These are phyloP conservation scores for Linanthus parryae DNA, from an alignment of 148 eudicot species.

Conservation along the genomic window DNA sequence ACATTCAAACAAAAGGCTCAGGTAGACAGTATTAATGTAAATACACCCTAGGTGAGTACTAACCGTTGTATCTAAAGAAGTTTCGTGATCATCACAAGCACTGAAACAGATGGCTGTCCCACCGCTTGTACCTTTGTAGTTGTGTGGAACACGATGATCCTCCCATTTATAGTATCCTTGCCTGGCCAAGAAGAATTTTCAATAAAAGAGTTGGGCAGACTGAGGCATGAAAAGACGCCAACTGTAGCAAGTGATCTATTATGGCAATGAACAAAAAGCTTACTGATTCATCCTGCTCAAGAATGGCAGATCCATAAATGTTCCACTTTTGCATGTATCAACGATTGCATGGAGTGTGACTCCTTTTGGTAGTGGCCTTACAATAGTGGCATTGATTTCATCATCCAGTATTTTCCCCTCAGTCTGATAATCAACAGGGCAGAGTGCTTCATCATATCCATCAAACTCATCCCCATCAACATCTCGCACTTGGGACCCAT, in stretches of 20 bases:
- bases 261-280: neutral
- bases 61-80: conserved; percentile 29
- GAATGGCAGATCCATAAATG: conserved; percentile 38
- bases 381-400: conserved; percentile 34
- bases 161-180: conserved; percentile 30
- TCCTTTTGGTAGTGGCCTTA: conserved; percentile 36
- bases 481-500: conserved; percentile 27
- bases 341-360: conserved; percentile 38
- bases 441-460: conserved; percentile 33
- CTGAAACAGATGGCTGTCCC: conserved; percentile 33
- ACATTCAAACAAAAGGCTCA: too few species aligned
- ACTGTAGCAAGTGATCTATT: too few species aligned
- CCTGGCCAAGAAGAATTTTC: conserved; percentile 13
- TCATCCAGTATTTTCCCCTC: conserved; percentile 40
- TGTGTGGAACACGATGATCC: conserved; percentile 16
- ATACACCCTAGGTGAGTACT: too few species aligned
- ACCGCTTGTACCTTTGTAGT: conserved; percentile 33
- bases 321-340: conserved; percentile 49
- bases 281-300: conserved; percentile 31
- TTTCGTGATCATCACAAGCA: conserved; percentile 43
- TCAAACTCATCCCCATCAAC: conserved; percentile 34
- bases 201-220: too few species aligned
- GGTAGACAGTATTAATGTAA: too few species aligned
- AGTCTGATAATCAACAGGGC: conserved; percentile 35
- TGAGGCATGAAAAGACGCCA: too few species aligned